Conservation (phyloP, 2,329 filamentous ascomycete species). For the Ampelomyces quisqualis region DNA sequence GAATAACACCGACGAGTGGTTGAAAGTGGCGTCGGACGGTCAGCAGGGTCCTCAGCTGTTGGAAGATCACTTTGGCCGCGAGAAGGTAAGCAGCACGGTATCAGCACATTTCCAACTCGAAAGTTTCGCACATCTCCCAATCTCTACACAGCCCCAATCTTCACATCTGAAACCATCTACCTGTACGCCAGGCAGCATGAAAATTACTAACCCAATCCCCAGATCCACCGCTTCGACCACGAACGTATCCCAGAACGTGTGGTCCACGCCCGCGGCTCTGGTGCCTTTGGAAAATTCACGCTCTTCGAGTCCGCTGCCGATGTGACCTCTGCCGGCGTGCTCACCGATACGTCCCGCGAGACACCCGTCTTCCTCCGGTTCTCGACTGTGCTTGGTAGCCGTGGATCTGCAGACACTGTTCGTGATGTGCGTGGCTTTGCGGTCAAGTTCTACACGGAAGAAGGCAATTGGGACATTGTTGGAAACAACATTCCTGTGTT, state of each 20-base stretch:
- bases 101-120: no score
- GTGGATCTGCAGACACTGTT: slow-evolving; percentile 76
- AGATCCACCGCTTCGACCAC: slow-evolving; percentile 77
- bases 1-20: slow-evolving; percentile 74
- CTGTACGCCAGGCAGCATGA: no score
- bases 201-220: slow-evolving; percentile 7
- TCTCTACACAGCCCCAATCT: no score
- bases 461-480: slow-evolving; percentile 75
- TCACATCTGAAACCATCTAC: no score
- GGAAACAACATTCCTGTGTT: slow-evolving; percentile 76
- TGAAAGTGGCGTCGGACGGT: slow-evolving; percentile 63
- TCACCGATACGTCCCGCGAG: slow-evolving; percentile 67
- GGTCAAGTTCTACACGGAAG: slow-evolving; percentile 73
- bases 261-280: slow-evolving; percentile 65
- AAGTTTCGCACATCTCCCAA: neutral
- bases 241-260: slow-evolving; percentile 69
- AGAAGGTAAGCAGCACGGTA: slow-evolving; percentile 59
- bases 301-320: slow-evolving; percentile 64
- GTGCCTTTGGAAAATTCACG: slow-evolving; percentile 67
- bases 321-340: slow-evolving; percentile 62
- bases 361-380: slow-evolving; percentile 73
- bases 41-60: slow-evolving; percentile 67
- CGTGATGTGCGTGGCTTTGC: slow-evolving; percentile 82
- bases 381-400: slow-evolving; percentile 73
- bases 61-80: slow-evolving; percentile 70